Base-by-base conservation (phyloP, 2,329 filamentous ascomycete genomes). In the Botrytis byssoidea region DNA sequence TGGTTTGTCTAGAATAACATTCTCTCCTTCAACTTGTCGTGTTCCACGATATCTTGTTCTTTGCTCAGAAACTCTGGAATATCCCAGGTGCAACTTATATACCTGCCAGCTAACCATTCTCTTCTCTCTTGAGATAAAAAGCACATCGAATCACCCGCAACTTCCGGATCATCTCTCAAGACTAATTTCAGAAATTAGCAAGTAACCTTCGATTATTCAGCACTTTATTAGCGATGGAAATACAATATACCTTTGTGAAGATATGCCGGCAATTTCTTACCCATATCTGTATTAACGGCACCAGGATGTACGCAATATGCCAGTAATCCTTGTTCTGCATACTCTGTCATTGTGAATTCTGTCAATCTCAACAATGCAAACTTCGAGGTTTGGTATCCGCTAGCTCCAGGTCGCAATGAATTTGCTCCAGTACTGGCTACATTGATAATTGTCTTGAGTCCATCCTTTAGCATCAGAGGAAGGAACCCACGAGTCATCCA, bases 301-400 rank as follows among this genome's bases (percentile, higher is more conserved):
- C 82, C 83, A 1, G 84, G 83, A 77, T 86, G 83, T 0, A 86
- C 70, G 2, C 80, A 78, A 66, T 83, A 84, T 8, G 83, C 81
- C 25, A 85, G 63, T 4, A 86, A 69, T 4, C 85, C 85, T 75
- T 86, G 55, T 63, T 82, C 76, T 4, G 77, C 81, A 76, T 87
- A 85, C 64, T 88, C 88, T 0, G 79, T 79, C 57, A 82, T 81
- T 14, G 87, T 75, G 75, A 84, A 85, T 77, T 89, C 86, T 1
- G 84, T 85, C 63, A 89, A 82, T 18, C 86, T 81, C 25, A 84
- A 77, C 48, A 87, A 72, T 10, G 86, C 87, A 57, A 87, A 81
- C 77, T 89, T 89, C 37, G 82, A 81, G 2, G 83, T 83, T 71
- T 83, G 81, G 73, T 89, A 89, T 6, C 82, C 82, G 35, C 83